A percentile compares a stretch with the other conserved stretches of the same genome.
phyloP scores from a whole-genome alignment of 352 stramenopile genomes.

The Pilasporangium apinafurcum region DNA sequence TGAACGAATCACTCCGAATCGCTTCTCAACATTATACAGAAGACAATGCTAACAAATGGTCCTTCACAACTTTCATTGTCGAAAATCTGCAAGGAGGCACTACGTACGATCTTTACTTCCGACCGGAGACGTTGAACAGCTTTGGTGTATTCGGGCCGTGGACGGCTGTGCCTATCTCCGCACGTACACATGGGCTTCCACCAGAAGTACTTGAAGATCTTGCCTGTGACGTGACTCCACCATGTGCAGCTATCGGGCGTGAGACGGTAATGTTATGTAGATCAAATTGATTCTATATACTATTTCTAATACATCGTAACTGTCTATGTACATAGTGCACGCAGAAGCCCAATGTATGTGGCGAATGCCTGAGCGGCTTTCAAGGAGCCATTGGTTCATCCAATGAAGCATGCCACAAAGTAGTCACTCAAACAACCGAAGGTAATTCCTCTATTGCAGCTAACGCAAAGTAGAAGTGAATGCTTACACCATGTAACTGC shows the following conservation, averaged over 20 bases:
- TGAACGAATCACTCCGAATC: conserved; percentile 6
- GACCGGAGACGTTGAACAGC: conserved; percentile 67
- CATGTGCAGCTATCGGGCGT: conserved; percentile 40
- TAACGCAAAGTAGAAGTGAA: too few relatives aligned
- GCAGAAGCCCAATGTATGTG: conserved; percentile 44
- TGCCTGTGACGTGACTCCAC: conserved; percentile 32
- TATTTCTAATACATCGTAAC: not conserved
- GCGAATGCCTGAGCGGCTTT: conserved; percentile 62
- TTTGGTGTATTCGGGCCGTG: conserved; percentile 61
- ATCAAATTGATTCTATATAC: not conserved
- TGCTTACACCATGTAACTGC: too few relatives aligned
- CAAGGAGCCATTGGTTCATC: conserved; percentile 16
- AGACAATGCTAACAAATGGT: not conserved
- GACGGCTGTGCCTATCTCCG: conserved; percentile 32
- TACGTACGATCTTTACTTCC: conserved; percentile 67
- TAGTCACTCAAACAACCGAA: not conserved
- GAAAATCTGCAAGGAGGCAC: conserved; percentile 47
- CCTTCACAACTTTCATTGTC: conserved; percentile 46
- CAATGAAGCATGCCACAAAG: conserved; percentile 28
- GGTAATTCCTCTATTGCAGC: too few relatives aligned
- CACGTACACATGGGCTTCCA: conserved; percentile 54
- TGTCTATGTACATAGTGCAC: conserved; percentile 25
- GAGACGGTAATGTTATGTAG: conserved; percentile 23
- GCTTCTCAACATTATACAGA: not conserved
- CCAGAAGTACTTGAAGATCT: conserved; percentile 62